Conservation (phyloP, 306 rosid genomes). For the Herpetospermum pedunculosum region DNA sequence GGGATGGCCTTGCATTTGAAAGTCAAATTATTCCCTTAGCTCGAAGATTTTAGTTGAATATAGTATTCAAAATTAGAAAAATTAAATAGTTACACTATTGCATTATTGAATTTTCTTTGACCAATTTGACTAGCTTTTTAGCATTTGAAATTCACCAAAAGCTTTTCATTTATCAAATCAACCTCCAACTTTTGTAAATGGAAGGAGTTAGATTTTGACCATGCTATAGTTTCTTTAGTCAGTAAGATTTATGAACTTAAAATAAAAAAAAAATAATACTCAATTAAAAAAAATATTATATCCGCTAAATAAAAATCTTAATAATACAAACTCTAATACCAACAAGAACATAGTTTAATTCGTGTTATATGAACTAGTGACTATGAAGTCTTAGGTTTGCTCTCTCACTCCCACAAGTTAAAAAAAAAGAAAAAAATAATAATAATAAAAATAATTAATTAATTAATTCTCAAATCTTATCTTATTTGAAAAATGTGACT, state of each 20-base stretch:
- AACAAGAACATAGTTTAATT: no score
- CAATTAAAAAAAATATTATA: no score
- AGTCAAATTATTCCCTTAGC: background rate
- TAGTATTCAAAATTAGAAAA: background rate
- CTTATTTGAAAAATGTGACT: background rate
- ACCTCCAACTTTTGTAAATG: background rate
- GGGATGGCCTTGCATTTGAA: background rate
- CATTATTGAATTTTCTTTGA: background rate
- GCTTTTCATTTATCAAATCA: background rate
- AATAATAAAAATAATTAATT: background rate
- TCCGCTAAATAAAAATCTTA: no score
- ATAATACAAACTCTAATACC: no score
- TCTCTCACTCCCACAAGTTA: no score
- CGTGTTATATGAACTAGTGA: no score
- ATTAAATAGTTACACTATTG: background rate
- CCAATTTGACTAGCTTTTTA: background rate
- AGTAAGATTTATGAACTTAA: background rate
- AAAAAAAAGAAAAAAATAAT: no score
- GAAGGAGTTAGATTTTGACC: background rate
- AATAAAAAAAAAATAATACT: no score
- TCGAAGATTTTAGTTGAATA: background rate
- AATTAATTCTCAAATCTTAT: background rate
- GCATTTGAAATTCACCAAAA: background rate
- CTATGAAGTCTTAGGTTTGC: no score
- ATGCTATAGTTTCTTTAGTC: background rate